Base-by-base conservation (phyloP, 2,329 filamentous ascomycete genomes). In the Penicillium fuscoglaucum region DNA sequence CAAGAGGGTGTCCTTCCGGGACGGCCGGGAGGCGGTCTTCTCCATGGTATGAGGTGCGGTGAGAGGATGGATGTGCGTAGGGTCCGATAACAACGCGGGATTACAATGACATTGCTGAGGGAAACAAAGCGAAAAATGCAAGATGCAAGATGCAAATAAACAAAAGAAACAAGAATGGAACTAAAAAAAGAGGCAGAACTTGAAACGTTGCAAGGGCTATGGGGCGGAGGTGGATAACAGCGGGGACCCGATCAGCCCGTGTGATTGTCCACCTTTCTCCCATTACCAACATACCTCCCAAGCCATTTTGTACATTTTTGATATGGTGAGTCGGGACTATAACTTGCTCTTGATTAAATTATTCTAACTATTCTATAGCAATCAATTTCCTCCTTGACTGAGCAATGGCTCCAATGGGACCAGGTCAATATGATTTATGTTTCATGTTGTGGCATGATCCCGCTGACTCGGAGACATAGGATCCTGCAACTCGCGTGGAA, bases 351-450 rank as follows among this genome's bases (percentile, higher is more conserved):
- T 12, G 28, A 43, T 13, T 13, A 39, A 29, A 29, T 28, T 33
- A 37, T 19, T 52, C 55, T 61, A 57, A 65, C n/a, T 21, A 26
- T 17, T 13, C 21, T 43, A 31, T 60, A 78, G 75, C 67, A 70
- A 61, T 65, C 73, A 6, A 64, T 77, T 40, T 69, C 68, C 45
- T 67, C 65, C 17, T 72, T 86, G 57, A 80, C 83, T 55, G 66
- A 80, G 63, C 79, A 79, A 72, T 87, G 84, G 84, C 77, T 87
- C n/a, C 75, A 79, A 58, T 79, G 84, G 65, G 84, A 87, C 69
- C 72, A 80, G 69, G 76, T 78, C 70, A 37, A 61, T 57, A 40
- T 21, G 35, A 39, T 24, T n/a, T 21, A n/a, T 55, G 28, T 37
- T 37, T 26, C 24, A 53, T 50, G 46, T 44, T 19, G 56, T 63